Evolutionary conservation across 495 filamentous ascomycete genomes (phyloP).

Genomic region (Penicillium manginii): DNA sequence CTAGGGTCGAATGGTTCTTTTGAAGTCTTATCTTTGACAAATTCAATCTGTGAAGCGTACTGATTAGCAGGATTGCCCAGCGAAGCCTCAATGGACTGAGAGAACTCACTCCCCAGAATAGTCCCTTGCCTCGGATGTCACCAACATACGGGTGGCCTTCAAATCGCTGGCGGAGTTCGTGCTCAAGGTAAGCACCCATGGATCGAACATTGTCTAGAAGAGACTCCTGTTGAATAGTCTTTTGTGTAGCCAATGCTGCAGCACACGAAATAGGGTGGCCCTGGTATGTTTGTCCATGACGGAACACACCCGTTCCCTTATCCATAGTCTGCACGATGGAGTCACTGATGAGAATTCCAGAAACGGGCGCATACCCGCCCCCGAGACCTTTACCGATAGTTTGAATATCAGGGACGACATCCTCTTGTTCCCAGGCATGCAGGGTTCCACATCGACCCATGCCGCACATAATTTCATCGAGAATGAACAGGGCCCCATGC

Average conservation of each 20-base stretch:
- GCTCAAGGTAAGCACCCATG: constrained; percentile 52
- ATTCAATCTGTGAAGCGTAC: constrained; percentile 52
- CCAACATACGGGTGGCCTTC: constrained; percentile 51
- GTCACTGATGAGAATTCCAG: constrained; percentile 59
- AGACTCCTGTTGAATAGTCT: constrained; percentile 48
- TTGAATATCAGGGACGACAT: constrained; percentile 65
- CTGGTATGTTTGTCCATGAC: constrained; percentile 65
- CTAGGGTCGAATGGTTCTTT: constrained; percentile 57
- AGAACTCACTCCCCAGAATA: constrained; percentile 58
- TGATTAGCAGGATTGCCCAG: background rate
- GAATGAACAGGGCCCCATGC: constrained; percentile 68
- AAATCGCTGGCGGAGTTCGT: constrained; percentile 37
- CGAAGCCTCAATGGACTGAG: background rate
- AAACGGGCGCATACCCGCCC: constrained; percentile 66
- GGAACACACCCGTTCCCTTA: constrained; percentile 57
- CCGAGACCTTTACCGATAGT: constrained; percentile 72
- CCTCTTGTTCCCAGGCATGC: constrained; percentile 71
- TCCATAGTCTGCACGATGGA: constrained; percentile 58
- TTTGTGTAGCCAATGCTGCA: constrained; percentile 59
- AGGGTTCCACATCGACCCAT: constrained; percentile 72
- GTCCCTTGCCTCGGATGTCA: constrained; percentile 59
- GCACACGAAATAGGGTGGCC: constrained; percentile 61
- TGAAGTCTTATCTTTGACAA: constrained; percentile 57
- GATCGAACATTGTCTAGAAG: constrained; percentile 51
- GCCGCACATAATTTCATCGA: constrained; percentile 82